Conservation (phyloP, 805 yeast species). For the Clavispora vitiphila region DNA sequence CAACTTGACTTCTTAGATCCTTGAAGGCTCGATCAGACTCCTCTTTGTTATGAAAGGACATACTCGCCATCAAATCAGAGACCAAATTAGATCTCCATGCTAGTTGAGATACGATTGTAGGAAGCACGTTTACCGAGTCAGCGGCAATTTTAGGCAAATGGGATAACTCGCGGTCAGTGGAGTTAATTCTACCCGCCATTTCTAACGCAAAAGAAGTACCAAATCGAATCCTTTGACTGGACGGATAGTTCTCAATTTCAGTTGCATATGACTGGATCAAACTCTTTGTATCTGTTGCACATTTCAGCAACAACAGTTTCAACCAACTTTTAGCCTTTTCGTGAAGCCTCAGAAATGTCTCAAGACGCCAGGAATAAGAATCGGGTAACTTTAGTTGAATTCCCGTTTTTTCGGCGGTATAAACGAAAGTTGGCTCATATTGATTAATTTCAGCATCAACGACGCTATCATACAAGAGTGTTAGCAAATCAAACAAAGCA, state of each 20-base stretch:
- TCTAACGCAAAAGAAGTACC: slow-evolving; percentile 91
- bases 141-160: slow-evolving; percentile 37
- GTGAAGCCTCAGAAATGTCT: slow-evolving; percentile 57
- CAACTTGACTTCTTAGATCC: slow-evolving; percentile 24
- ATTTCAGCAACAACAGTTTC: slow-evolving; percentile 46
- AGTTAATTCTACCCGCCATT: slow-evolving; percentile 71
- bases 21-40: slow-evolving; percentile 24
- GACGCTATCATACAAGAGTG: slow-evolving; percentile 71
- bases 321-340: slow-evolving; percentile 67
- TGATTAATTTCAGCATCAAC: slow-evolving; percentile 79
- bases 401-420: slow-evolving; percentile 40
- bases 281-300: slow-evolving; percentile 72
- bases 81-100: slow-evolving; percentile 56
- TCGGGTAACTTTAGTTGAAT: slow-evolving; percentile 63
- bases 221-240: slow-evolving; percentile 44
- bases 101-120: slow-evolving; percentile 72
- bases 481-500: slow-evolving; percentile 74
- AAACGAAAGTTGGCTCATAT: slow-evolving; percentile 78
- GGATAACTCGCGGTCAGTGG: slow-evolving; percentile 61
- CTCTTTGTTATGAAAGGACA: slow-evolving; percentile 22
- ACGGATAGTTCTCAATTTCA: slow-evolving; percentile 16
- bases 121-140: slow-evolving; percentile 49
- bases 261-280: slow-evolving; percentile 75
- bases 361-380: slow-evolving; percentile 67
- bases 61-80: slow-evolving; percentile 26